Evolutionary conservation across 2,329 filamentous ascomycete species (phyloP), one percentile per base, ranked within the genome.

Genomic region (Sporothrix protearum): DNA sequence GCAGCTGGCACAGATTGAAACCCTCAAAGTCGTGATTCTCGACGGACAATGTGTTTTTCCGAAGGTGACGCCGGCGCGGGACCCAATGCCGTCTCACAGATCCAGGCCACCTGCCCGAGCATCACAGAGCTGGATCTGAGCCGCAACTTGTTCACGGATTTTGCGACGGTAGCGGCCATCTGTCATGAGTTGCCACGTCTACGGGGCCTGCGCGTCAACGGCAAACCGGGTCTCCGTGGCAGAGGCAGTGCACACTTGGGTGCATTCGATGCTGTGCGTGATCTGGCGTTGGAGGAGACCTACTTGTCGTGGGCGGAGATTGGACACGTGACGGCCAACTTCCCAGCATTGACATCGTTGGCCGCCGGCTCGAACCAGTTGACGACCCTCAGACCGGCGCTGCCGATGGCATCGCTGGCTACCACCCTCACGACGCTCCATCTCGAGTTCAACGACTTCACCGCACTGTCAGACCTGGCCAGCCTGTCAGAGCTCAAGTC

Each of bases 51-150:
- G 88, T 68, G 86, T 98, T 73, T 80, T 78, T 10, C 79, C 82
- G 3, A 78, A 47, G 75, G 74, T 0, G 80, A 77, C 0, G 77
- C 74, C 1, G 78, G 77, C 10, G 78, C 80, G 12, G 80, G 77
- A 36, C 77, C 80, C 2, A 57, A 63, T 22, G 57, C 57, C 3
- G n/a, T 42, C 5, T 45, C 59, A 6, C 59, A 64, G 19, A 86
- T 90, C 63, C 76, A 77, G 7, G 80, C 84, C 68, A 83, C 83
- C n/a, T 90, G 88, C 70, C 88, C 89, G 1, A 86, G 88, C 76
- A 89, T 97, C 69, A 83, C 86, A 1, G 92, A 97, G 77, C 83
- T 98, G 61, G 94, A 97, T 78, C 80, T 99, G 55, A 94, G 94
- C 77, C 87, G 93, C 68, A 98, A 97, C 78, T 80, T 97, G 45